Conservation (phyloP, 495 filamentous ascomycete genomes). For the Halenospora varia region DNA sequence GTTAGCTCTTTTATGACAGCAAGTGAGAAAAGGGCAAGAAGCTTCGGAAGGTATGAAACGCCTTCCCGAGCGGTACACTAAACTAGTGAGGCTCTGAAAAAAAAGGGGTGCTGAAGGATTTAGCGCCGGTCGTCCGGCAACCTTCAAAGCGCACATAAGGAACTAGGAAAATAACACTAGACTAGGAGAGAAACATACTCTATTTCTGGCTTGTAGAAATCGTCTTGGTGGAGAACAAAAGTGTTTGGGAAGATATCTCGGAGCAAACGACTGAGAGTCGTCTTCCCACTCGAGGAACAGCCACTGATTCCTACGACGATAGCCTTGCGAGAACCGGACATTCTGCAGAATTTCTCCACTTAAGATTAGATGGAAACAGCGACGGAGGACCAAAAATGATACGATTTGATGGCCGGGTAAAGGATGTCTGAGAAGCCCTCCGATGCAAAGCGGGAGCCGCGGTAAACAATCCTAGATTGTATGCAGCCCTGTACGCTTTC, state of each 20-base stretch:
- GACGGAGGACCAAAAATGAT: background rate
- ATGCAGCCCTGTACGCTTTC: background rate
- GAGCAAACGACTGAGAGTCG: constrained; percentile 70
- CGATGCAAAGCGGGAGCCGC: background rate
- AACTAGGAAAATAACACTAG: too few relatives aligned
- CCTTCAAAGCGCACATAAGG: too few relatives aligned
- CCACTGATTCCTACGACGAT: constrained; percentile 71
- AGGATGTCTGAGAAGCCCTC: background rate
- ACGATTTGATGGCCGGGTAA: background rate
- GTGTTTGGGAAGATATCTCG: constrained; percentile 65
- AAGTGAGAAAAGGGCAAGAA: too few relatives aligned
- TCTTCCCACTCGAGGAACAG: constrained; percentile 75
- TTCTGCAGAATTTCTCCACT: background rate
- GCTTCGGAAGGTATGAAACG: too few relatives aligned
- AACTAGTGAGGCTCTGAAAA: too few relatives aligned
- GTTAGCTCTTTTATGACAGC: background rate
- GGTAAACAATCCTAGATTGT: background rate
- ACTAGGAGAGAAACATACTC: constrained; percentile 38
- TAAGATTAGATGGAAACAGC: background rate
- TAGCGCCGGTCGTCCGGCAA: too few relatives aligned
- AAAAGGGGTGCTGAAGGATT: background rate
- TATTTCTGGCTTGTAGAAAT: constrained; percentile 81
- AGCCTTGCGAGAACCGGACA: constrained; percentile 31
- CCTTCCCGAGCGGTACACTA: too few relatives aligned
- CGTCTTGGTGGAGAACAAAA: constrained; percentile 87